Conservation (phyloP, 345 rosid genomes). For the Leavenworthia alabamica region DNA sequence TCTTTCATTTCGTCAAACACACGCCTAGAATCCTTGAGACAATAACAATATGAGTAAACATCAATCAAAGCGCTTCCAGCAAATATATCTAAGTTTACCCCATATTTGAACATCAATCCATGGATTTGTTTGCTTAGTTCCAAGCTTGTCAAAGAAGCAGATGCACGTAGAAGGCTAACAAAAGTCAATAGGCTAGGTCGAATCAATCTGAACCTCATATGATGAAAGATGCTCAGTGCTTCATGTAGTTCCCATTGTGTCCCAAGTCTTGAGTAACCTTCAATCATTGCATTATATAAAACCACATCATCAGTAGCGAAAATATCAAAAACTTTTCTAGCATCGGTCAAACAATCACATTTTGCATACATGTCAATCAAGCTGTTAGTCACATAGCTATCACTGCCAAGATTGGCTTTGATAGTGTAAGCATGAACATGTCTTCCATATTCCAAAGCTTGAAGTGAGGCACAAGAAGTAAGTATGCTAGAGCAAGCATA, state of each 20-base stretch:
- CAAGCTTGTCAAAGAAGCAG: conserved; percentile 43
- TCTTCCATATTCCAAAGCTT: conserved; percentile 45
- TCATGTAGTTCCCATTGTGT: conserved; percentile 37
- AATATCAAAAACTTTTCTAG: conserved; percentile 48
- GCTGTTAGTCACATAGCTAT: conserved; percentile 52
- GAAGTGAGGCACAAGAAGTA: conserved; percentile 61
- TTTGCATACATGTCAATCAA: conserved; percentile 74
- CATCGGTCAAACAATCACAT: conserved; percentile 46
- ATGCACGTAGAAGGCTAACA: conserved; percentile 64
- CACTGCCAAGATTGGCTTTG: conserved; percentile 51
- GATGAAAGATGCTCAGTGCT: conserved; percentile 46
- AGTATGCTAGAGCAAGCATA: conserved; percentile 67
- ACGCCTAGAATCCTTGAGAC: conserved; percentile 47
- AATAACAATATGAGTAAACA: conserved; percentile 57
- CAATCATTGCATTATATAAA: conserved; percentile 64
- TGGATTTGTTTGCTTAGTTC: conserved; percentile 62
- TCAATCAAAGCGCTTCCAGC: conserved; percentile 60
- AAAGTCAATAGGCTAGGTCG: conserved; percentile 61
- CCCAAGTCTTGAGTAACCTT: conserved; percentile 66
- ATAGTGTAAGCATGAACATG: conserved; percentile 60
- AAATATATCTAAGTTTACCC: conserved; percentile 41
- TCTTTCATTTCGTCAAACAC: conserved; percentile 54
- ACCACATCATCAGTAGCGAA: conserved; percentile 41
- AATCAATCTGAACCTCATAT: conserved; percentile 45
- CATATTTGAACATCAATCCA: conserved; percentile 51